phyloP scores from a whole-genome alignment of 805 yeast species.

The Candida ipomoeae region DNA sequence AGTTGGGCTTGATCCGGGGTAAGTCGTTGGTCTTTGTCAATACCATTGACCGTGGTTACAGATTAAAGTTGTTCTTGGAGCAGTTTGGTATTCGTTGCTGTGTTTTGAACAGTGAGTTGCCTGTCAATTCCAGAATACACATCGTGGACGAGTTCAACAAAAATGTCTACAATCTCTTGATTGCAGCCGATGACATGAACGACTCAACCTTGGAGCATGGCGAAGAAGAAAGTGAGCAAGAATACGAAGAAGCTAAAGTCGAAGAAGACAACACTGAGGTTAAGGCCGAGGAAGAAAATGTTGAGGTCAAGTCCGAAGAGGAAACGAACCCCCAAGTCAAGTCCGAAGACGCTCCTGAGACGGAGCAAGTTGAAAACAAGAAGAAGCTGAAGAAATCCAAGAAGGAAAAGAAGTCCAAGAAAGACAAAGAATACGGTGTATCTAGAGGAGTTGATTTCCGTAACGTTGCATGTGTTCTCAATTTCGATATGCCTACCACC shows the following conservation, averaged over 20 bases:
- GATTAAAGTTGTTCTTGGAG: slow-evolving; percentile 83
- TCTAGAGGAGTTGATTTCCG: slow-evolving; percentile 95
- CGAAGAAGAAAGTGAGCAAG: slow-evolving; percentile 41
- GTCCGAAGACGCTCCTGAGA: not conserved
- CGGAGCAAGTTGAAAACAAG: not conserved
- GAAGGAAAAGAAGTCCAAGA: slow-evolving; percentile 28
- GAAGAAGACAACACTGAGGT: not conserved
- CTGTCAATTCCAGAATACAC: slow-evolving; percentile 87
- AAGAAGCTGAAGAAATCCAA: slow-evolving; percentile 6
- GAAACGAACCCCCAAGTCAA: slow-evolving; percentile 16
- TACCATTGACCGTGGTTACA: slow-evolving; percentile 91
- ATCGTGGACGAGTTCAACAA: slow-evolving; percentile 94
- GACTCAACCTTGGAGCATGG: slow-evolving; percentile 50
- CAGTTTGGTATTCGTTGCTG: slow-evolving; percentile 91
- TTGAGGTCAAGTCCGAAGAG: slow-evolving; percentile 6
- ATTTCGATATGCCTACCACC: slow-evolving; percentile 89
- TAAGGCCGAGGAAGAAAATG: not conserved
- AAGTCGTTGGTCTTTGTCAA: slow-evolving; percentile 89
- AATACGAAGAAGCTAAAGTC: slow-evolving; percentile 20
- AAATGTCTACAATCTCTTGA: slow-evolving; percentile 76
- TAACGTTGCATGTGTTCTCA: slow-evolving; percentile 93
- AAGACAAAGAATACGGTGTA: slow-evolving; percentile 83
- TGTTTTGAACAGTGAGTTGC: slow-evolving; percentile 87
- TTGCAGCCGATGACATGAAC: slow-evolving; percentile 90
- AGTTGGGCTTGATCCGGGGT: slow-evolving; percentile 82